Conservation (phyloP, 2,329 filamentous ascomycete genomes). For the Aspergillus pseudonomiae region DNA sequence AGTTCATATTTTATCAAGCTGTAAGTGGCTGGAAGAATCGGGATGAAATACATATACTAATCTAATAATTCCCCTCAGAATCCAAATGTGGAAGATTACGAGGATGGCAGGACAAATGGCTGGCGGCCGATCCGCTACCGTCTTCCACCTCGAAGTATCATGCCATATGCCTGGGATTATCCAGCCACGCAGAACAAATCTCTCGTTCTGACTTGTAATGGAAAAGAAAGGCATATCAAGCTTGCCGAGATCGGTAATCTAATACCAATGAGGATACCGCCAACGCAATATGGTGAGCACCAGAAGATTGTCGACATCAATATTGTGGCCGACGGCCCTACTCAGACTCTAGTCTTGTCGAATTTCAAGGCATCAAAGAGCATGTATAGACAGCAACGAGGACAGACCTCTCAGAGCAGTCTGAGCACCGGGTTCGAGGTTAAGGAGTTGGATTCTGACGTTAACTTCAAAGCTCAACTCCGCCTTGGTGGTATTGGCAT, state of each 20-base stretch:
- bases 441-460: constrained; percentile 84
- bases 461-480: constrained; percentile 86
- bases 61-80: constrained; percentile 48
- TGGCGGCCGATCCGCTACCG: constrained; percentile 94
- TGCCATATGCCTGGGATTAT: constrained; percentile 99
- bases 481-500: constrained; percentile 88
- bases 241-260: constrained; percentile 95
- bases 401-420: constrained; percentile 60
- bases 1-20: constrained; percentile 95
- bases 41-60: neutral
- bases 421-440: constrained; percentile 80
- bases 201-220: constrained; percentile 76
- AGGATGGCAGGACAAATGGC: constrained; percentile 73
- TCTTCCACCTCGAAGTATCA: constrained; percentile 90
- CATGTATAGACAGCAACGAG: constrained; percentile 72
- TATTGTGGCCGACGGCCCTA: constrained; percentile 91
- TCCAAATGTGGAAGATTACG: constrained; percentile 89
- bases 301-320: constrained; percentile 96
- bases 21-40: constrained; percentile 35
- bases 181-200: constrained; percentile 96
- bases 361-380: constrained; percentile 94
- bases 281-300: constrained; percentile 61
- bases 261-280: constrained; percentile 86
- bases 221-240: constrained; percentile 87
- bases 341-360: constrained; percentile 88